Evolutionary conservation across 2,329 filamentous ascomycete species (phyloP), one percentile per base, ranked within the genome.

Genomic region (Helotiales sp.): DNA sequence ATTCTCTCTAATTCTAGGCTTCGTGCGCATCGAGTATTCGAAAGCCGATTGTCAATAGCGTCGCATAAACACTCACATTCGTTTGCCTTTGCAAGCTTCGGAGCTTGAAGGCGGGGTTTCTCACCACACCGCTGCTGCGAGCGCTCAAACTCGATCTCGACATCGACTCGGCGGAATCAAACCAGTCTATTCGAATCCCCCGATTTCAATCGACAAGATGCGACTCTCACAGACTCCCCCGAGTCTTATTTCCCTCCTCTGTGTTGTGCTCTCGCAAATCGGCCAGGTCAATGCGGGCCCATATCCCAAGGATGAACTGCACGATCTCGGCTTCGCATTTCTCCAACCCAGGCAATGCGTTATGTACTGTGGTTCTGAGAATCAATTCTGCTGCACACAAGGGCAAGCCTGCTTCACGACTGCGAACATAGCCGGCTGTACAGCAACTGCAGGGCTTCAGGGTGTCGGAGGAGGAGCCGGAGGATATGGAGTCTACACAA

Each of bases 351-450:
- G 85, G 60, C 37, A 52, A 20, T 88, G 86, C 79, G 80, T 77
- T 54, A 76, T 81, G 40, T 83, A 83, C 77, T 89, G 87, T 77
- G 87, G 87, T 68, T 77, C 79, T 61, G 78, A 86, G 63, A 84
- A 84, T 72, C 82, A 86, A 75, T 84, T 83, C 77, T 89, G 87
- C 79, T 89, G 87, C 74, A 76, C 75, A 24, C 71, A 77, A 63
- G 80, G 79, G 62, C 77, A 86, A 74, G 74, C 78, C 34, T 89
- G 87, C 80, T 83, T 81, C 65, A 89, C 86, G 6, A 76, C 80
- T 5, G 77, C 79, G 70, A 81, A 82, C 71, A 78, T 85, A 47
- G 86, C 86, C 32, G 83, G 81, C 61, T 89, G 86, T 72, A 75
- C 80, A 43, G 64, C 71, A 7, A 68, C 58, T 77, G 76, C 37